A percentile compares a stretch with the other conserved stretches of the same genome.
Evolutionary conservation across 805 yeast genomes (phyloP).

Genomic region (Kodamaea hsintzibuensis): DNA sequence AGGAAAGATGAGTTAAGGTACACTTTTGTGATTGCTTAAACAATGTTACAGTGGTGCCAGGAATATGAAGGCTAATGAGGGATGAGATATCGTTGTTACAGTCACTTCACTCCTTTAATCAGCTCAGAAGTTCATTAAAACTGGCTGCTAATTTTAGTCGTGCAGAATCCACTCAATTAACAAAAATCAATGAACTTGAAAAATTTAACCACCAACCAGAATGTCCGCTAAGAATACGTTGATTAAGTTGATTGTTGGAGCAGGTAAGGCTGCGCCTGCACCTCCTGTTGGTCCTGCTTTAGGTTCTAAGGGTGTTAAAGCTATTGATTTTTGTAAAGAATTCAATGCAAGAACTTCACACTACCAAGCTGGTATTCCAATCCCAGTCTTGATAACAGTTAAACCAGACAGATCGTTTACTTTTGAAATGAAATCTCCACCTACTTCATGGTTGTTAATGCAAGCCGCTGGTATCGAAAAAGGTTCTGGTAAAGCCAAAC

Average conservation of each 20-base stretch:
- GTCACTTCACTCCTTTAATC: too few species aligned
- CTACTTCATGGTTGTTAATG: conserved; percentile 81
- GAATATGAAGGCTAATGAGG: too few species aligned
- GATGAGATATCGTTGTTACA: too few species aligned
- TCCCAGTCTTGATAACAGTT: conserved; percentile 82
- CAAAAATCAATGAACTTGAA: background rate
- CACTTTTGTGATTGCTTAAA: too few species aligned
- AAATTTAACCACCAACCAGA: conserved; percentile 1
- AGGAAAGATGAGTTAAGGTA: too few species aligned
- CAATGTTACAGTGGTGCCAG: too few species aligned
- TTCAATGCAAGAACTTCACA: conserved; percentile 96
- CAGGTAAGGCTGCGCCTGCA: conserved; percentile 97
- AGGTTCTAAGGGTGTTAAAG: conserved; percentile 98
- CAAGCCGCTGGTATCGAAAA: conserved; percentile 79
- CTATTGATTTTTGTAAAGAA: conserved; percentile 97
- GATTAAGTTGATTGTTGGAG: conserved; percentile 90
- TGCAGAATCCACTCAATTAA: too few species aligned
- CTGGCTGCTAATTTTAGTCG: too few species aligned
- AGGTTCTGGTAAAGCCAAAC: conserved; percentile 73
- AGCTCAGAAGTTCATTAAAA: too few species aligned
- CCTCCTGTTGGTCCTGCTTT: conserved; percentile 99
- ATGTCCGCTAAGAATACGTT: conserved; percentile 58
- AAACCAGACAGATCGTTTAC: conserved; percentile 90
- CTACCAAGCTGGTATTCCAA: conserved; percentile 81
- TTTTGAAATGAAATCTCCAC: conserved; percentile 87